A percentile compares a stretch with the other conserved stretches of the same genome.
These are phyloP conservation scores for Zygosaccharomyces rouxii DNA, from an alignment of 805 yeast genomes.

Conservation along the genomic window DNA sequence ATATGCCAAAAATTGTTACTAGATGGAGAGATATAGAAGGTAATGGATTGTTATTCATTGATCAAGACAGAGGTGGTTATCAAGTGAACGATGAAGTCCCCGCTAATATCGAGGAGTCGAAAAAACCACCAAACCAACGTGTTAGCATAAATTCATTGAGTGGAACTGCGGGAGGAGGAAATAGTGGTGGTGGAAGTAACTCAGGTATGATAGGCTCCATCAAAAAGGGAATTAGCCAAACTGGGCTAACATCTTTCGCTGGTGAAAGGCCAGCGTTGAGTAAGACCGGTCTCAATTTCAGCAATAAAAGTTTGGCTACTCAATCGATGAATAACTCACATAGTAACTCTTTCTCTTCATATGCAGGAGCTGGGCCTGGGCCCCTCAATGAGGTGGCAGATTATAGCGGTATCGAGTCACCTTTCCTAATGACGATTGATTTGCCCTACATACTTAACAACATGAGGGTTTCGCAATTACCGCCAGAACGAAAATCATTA, in stretches of 20 bases:
- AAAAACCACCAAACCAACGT: constrained; percentile 9
- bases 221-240: constrained; percentile 20
- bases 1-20: constrained; percentile 26
- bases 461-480: constrained; percentile 24
- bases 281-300: constrained; percentile 16
- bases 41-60: constrained; percentile 30
- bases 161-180: neutral
- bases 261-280: constrained; percentile 16
- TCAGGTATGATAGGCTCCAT: constrained; percentile 11
- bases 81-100: constrained; percentile 10
- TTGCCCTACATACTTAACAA: constrained; percentile 30
- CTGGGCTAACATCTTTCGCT: constrained; percentile 13
- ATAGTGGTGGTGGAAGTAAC: constrained; percentile 1
- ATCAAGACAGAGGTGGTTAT: constrained; percentile 29
- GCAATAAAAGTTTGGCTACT: constrained; percentile 17
- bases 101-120: constrained; percentile 9
- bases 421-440: constrained; percentile 28
- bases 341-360: constrained; percentile 13
- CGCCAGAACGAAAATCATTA: constrained; percentile 9
- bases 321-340: constrained; percentile 12
- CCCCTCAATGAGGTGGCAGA: constrained; percentile 13
- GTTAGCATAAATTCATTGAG: constrained; percentile 8
- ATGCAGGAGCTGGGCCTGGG: constrained; percentile 8
- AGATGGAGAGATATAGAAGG: constrained; percentile 38
- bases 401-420: constrained; percentile 16